These are phyloP conservation scores for Linnemannia elongata DNA, from an alignment of 192 early-diverging fungal genomes.

Conservation along the genomic window DNA sequence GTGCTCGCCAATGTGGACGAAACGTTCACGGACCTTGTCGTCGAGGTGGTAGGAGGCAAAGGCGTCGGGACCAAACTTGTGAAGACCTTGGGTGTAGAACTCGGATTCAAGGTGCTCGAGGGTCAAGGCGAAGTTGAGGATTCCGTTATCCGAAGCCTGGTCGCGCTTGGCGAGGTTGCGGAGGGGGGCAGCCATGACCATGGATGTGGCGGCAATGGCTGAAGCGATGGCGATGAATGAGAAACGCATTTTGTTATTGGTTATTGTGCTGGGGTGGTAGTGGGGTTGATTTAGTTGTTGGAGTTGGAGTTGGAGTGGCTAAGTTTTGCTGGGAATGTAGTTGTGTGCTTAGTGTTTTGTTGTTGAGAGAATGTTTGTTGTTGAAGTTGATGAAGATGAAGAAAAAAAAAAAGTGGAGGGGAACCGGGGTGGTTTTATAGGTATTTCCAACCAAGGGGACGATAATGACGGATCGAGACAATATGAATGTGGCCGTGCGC, in stretches of 20 bases:
- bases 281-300: too few relatives aligned
- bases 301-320: too few relatives aligned
- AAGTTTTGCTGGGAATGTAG: too few relatives aligned
- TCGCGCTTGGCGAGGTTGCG: neutral
- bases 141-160: neutral
- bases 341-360: too few relatives aligned
- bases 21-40: neutral
- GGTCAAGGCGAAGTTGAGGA: conserved; percentile 39
- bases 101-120: conserved; percentile 40
- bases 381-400: too few relatives aligned
- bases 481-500: too few relatives aligned
- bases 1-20: conserved; percentile 29
- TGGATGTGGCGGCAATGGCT: conserved; percentile 11
- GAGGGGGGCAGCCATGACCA: conserved; percentile 9
- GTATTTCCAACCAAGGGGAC: too few relatives aligned
- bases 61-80: conserved; percentile 8
- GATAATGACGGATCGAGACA: too few relatives aligned
- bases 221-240: conserved; percentile 21
- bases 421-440: too few relatives aligned
- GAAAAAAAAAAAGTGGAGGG: too few relatives aligned
- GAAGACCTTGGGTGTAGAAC: conserved; percentile 35
- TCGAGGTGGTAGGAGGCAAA: conserved; percentile 11
- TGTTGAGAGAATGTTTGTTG: too few relatives aligned
- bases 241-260: conserved; percentile 18
- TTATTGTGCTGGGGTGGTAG: too few relatives aligned